Conservation (phyloP, 1,139 yeast genomes). For the Candida sojae region DNA sequence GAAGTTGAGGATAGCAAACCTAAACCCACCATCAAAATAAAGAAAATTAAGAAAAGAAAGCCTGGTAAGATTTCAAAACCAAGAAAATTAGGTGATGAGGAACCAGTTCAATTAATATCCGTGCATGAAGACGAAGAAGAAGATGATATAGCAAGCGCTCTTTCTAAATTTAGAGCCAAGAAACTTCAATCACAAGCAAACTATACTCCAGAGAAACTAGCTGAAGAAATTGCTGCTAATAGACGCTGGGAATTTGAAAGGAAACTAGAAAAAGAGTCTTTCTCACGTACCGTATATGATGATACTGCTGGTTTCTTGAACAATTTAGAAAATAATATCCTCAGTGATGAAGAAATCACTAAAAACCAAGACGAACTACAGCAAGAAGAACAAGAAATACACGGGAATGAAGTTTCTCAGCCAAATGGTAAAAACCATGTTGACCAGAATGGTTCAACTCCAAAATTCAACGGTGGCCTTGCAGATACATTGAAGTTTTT, state of each 20-base stretch:
- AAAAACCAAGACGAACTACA: neutral
- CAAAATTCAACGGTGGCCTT: conserved; percentile 48
- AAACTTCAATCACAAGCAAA: conserved; percentile 32
- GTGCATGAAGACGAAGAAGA: conserved; percentile 39
- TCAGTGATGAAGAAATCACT: conserved; percentile 4
- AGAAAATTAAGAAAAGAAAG: conserved; percentile 38
- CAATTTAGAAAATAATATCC: conserved; percentile 22
- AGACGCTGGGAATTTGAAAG: conserved; percentile 31
- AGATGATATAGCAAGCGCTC: conserved; percentile 46
- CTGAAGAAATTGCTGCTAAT: conserved; percentile 41
- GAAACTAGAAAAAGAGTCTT: conserved; percentile 19
- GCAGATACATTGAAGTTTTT: conserved; percentile 60
- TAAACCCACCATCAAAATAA: conserved; percentile 46
- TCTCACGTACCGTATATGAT: conserved; percentile 46
- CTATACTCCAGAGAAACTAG: conserved; percentile 49
- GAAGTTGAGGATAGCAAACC: conserved; percentile 39
- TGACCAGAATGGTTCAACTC: conserved; percentile 8
- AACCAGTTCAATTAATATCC: conserved; percentile 27
- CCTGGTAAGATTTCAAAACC: conserved; percentile 15
- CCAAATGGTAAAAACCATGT: neutral
- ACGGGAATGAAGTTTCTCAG: conserved; percentile 5
- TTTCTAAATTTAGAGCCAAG: conserved; percentile 42
- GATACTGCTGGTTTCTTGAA: conserved; percentile 62
- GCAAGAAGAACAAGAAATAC: neutral
- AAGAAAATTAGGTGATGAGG: conserved; percentile 23